Base-by-base conservation (phyloP, 495 filamentous ascomycete genomes). In the Halenospora varia region DNA sequence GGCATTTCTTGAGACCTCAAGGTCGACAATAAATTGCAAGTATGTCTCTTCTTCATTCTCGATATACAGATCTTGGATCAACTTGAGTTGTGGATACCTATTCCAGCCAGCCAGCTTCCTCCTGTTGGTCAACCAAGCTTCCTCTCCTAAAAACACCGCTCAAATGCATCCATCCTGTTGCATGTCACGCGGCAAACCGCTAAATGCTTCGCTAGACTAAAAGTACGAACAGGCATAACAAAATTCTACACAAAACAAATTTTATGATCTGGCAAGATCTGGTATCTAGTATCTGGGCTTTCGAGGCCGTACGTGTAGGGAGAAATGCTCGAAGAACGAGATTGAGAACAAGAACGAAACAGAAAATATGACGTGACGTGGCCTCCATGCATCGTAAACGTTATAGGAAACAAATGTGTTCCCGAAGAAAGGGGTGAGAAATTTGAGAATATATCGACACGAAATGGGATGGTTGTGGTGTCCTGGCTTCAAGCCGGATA, bases 231-330 rank as follows among this genome's bases (percentile, higher is more conserved):
- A n/a, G n/a, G n/a, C n/a, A 48, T 25, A 51, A 44, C 47, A 52
- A n/a, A n/a, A n/a, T n/a, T 35, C 25, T 48, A 46, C 25, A 60
- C 41, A 61, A 47, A 55, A 47, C 44, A 51, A 56, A 56, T 44
- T 56, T 45, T 45, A n/a, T 45, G 59, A 56, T 56, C 59, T 53
- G 42, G 42, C 42, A 53, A 61, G 59, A 61, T 61, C 59, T 61
- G 59, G 59, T 61, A 61, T 61, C 59, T 53, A 19, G 18, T 3
- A 18, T 48, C 24, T 25, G 2, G 17, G 20, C 6, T 15, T 45
- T 15, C 6, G 18, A 17, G n/a, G 3, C 42, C 17, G 42, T 20
- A 4, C 11, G 42, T n/a, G 18, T 45, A 9, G 8, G 18, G 11
- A 4, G 18, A 45, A 15, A 45, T n/a, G 42, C 11, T n/a, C 8